Evolutionary conservation across 257 asterid species (phyloP).

Genomic region (Jasminum sambac): DNA sequence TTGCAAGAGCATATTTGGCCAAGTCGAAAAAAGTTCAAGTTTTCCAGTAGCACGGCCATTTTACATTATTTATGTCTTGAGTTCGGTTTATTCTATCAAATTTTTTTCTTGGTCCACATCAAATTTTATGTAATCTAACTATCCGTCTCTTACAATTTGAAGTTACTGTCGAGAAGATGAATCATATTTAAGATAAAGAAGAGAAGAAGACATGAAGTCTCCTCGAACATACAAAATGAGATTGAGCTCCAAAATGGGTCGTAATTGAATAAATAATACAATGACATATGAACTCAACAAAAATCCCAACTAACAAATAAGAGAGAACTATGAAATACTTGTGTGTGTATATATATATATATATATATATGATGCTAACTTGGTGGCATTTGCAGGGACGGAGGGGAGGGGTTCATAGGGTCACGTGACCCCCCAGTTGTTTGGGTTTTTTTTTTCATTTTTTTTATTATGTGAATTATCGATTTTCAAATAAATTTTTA

Average conservation of each 20-base stretch:
- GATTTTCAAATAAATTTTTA: no score
- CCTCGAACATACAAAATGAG: constrained; percentile 41
- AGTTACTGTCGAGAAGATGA: background rate
- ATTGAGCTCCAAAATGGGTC: constrained; percentile 34
- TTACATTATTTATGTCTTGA: no score
- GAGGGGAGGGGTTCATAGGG: no score
- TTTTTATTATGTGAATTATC: no score
- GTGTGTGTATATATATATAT: background rate
- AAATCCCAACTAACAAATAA: constrained; percentile 3
- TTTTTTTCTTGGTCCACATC: no score
- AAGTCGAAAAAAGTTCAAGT: no score
- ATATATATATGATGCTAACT: constrained; percentile 37
- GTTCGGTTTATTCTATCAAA: no score
- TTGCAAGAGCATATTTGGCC: no score
- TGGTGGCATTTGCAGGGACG: no score
- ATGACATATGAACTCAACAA: background rate
- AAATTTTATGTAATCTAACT: background rate
- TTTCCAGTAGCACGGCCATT: no score
- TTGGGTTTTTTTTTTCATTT: no score
- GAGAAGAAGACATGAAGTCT: constrained; percentile 24
- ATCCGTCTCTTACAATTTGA: background rate
- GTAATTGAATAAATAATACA: constrained; percentile 35
- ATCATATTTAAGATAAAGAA: constrained; percentile 31
- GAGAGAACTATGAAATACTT: background rate
- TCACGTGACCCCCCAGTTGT: no score